Conservation (phyloP, 225 moss, liverwort and hornwort species). For the Climacium dendroides region DNA sequence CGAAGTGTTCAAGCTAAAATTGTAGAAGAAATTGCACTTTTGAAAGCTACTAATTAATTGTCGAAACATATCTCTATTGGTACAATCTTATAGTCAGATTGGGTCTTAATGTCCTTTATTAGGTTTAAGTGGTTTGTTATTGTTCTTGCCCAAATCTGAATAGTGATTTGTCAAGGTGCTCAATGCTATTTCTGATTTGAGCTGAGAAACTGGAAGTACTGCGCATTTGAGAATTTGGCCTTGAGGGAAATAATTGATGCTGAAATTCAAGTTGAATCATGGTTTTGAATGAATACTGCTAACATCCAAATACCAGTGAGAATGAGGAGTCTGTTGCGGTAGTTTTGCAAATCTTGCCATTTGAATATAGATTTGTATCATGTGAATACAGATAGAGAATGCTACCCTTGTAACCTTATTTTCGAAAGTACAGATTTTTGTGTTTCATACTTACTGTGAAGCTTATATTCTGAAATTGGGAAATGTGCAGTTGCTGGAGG, state of each 20-base stretch:
- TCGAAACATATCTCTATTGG: not conserved
- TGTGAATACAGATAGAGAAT: too few relatives aligned
- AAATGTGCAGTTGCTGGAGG: conserved; percentile 39
- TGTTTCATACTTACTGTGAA: too few relatives aligned
- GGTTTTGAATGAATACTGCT: not conserved
- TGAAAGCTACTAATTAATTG: not conserved
- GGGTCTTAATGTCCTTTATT: not conserved
- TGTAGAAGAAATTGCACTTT: not conserved
- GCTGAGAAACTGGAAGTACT: not conserved
- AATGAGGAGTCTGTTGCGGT: not conserved
- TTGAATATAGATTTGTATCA: not conserved
- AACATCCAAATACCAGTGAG: too few relatives aligned
- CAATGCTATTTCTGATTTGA: not conserved
- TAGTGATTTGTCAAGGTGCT: not conserved
- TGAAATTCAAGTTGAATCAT: not conserved
- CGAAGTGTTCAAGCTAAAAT: too few relatives aligned
- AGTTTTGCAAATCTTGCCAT: not conserved
- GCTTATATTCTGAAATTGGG: not conserved
- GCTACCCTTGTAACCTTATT: rapidly evolving
- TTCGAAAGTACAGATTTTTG: not conserved
- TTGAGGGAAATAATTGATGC: not conserved
- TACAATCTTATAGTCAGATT: not conserved
- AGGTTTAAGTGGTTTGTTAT: not conserved
- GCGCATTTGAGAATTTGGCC: not conserved
- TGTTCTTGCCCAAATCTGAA: not conserved